These are phyloP conservation scores for Phaffomyces thermotolerans DNA, from an alignment of 805 yeast species.

Conservation along the genomic window DNA sequence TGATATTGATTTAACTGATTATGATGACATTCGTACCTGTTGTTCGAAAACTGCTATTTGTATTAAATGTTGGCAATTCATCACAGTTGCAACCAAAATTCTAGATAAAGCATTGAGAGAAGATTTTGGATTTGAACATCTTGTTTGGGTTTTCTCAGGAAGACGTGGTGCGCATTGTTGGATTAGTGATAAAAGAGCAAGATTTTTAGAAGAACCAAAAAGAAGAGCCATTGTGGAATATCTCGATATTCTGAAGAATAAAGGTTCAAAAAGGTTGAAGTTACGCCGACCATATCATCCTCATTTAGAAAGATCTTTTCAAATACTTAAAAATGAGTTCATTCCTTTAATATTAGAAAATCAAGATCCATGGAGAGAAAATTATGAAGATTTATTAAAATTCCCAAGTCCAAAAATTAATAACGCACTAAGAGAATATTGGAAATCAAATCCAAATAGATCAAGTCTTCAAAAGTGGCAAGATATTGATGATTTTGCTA, in stretches of 20 bases:
- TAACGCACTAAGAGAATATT: constrained; percentile 44
- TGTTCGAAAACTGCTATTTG: constrained; percentile 84
- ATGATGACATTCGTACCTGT: constrained; percentile 89
- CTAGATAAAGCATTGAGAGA: constrained; percentile 65
- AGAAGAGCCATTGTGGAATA: constrained; percentile 81
- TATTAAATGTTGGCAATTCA: constrained; percentile 87
- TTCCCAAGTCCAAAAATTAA: constrained; percentile 53
- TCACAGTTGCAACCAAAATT: constrained; percentile 74
- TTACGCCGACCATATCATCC: constrained; percentile 86
- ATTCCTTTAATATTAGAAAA: constrained; percentile 59
- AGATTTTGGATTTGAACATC: constrained; percentile 83
- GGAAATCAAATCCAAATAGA: constrained; percentile 49
- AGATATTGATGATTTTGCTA: constrained; percentile 53
- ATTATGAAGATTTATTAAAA: constrained; percentile 48
- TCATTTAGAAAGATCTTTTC: constrained; percentile 68
- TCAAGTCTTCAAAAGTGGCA: constrained; percentile 69
- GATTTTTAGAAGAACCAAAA: constrained; percentile 61
- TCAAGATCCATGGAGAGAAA: constrained; percentile 80
- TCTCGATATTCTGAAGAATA: constrained; percentile 62
- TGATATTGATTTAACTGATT: constrained; percentile 97
- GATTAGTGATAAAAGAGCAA: constrained; percentile 83
- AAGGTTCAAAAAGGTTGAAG: constrained; percentile 40
- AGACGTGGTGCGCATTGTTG: constrained; percentile 99
- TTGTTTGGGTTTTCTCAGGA: constrained; percentile 95
- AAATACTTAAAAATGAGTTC: constrained; percentile 57